A percentile compares a stretch with the other conserved stretches of the same genome.
Conservation (phyloP, 768 basidiomycete genomes). For the Collybia mongolica region DNA sequence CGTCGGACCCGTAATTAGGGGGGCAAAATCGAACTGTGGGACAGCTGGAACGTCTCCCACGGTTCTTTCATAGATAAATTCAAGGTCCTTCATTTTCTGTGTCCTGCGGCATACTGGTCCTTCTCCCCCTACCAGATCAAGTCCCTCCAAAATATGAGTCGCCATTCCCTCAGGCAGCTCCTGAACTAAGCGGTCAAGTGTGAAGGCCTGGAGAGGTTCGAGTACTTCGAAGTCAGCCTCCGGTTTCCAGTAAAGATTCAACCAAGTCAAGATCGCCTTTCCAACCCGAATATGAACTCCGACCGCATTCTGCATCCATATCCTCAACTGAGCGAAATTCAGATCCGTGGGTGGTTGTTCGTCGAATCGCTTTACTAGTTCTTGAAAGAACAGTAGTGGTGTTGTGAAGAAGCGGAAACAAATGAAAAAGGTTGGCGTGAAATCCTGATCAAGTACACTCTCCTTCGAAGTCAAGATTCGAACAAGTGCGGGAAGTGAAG, state of each 20-base stretch:
- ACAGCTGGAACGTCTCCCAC: neutral
- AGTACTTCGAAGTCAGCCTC: constrained; percentile 45
- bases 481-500: constrained; percentile 40
- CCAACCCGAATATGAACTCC: constrained; percentile 59
- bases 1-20: constrained; percentile 19
- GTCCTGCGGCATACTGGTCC: constrained; percentile 9
- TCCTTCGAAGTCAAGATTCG: constrained; percentile 45
- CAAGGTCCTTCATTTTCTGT: constrained; percentile 13
- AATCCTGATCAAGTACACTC: constrained; percentile 33
- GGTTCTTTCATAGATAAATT: constrained; percentile 5
- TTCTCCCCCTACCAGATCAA: constrained; percentile 21
- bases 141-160: constrained; percentile 22
- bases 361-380: constrained; percentile 47
- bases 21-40: neutral
- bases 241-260: constrained; percentile 67
- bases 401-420: constrained; percentile 69
- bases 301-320: constrained; percentile 38
- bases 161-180: constrained; percentile 28
- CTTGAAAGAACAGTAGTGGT: constrained; percentile 41
- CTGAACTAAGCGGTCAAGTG: constrained; percentile 17
- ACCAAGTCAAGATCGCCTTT: constrained; percentile 65
- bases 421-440: constrained; percentile 61
- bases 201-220: constrained; percentile 22
- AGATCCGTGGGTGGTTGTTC: constrained; percentile 26
- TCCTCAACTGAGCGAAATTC: constrained; percentile 29